These are phyloP conservation scores for Penicillium sp. DNA, from an alignment of 2,329 filamentous ascomycete species.

Conservation along the genomic window DNA sequence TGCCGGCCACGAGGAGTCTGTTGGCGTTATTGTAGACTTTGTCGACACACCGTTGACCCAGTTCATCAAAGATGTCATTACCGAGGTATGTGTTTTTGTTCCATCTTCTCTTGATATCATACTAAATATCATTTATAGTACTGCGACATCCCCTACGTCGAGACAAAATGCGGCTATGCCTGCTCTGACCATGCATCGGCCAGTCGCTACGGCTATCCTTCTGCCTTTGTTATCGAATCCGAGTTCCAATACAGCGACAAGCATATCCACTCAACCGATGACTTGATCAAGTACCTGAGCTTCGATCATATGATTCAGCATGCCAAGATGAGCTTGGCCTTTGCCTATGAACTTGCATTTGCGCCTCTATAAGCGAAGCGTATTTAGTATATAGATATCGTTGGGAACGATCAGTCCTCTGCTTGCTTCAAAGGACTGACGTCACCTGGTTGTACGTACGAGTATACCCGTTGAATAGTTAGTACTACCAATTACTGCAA, in stretches of 20 bases:
- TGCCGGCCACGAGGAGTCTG: constrained; percentile 74
- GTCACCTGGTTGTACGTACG: background rate
- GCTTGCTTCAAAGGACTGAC: background rate
- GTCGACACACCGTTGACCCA: constrained; percentile 77
- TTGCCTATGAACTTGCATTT: constrained; percentile 81
- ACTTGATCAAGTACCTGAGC: constrained; percentile 66
- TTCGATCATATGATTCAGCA: constrained; percentile 94
- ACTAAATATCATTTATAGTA: constrained; percentile 55
- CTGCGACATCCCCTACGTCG: constrained; percentile 79
- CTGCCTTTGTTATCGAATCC: constrained; percentile 62
- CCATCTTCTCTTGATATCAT: background rate
- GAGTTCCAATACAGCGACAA: constrained; percentile 59
- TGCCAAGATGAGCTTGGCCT: constrained; percentile 74
- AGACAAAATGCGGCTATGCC: constrained; percentile 86
- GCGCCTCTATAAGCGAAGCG: constrained; percentile 54
- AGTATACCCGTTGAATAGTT: background rate
- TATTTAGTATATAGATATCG: constrained; percentile 14
- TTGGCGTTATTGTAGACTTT: constrained; percentile 90
- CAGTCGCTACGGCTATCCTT: constrained; percentile 62
- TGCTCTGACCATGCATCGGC: constrained; percentile 69
- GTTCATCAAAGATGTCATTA: constrained; percentile 88
- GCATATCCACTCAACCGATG: constrained; percentile 69
- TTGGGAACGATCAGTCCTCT: constrained; percentile 12
- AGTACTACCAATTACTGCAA: background rate
- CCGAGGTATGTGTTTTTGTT: constrained; percentile 45